Base-by-base conservation (phyloP, 305 asterid species). In the Solanum hybrid region DNA sequence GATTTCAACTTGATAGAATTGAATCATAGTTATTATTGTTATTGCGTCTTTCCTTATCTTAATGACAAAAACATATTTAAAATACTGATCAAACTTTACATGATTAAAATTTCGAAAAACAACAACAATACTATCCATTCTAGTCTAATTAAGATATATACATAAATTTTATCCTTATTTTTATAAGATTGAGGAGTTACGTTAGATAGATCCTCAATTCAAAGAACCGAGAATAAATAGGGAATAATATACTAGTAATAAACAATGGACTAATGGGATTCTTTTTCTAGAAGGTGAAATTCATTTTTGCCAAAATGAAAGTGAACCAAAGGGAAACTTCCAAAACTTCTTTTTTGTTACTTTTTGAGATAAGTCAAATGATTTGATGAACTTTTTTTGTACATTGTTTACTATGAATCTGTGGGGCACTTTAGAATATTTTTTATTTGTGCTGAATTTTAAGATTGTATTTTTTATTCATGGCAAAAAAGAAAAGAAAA, bases 361-460 rank as follows among this genome's bases (percentile, higher is more conserved):
- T 32, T 84, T 84, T 17, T 4, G 31, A 51, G 4, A 45, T 82
- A 45, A 45, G 26, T 17, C 15, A 36, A 29, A 29, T 84, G 87
- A 29, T 14, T 45, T 17, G 29, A 17, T 84, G 10, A 17, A 29
- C 11, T 45, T 84, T 51, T 84, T 84, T 51, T 17, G 73, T 84
- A 45, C 40, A 84, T 84, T 84, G 75, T 45, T 84, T 84, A 84
- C 73, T 82, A 81, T 51, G 31, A 51, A 84, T 45, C 73, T 84
- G 75, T 51, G 73, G 87, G 73, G 38, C 29, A 31, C 10, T 3
- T 10, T 10, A 3, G 73, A 84, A 84, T 84, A 84, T 9, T 56
- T 84, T 2, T 2, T 24, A 19, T 45, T 45, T 82, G 22, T 42
- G 24, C 6, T 24, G 9, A 40, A 29, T 82, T 84, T 45, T 29